Evolutionary conservation across 2,329 filamentous ascomycete genomes (phyloP).

Genomic region (Xylariales sp.): DNA sequence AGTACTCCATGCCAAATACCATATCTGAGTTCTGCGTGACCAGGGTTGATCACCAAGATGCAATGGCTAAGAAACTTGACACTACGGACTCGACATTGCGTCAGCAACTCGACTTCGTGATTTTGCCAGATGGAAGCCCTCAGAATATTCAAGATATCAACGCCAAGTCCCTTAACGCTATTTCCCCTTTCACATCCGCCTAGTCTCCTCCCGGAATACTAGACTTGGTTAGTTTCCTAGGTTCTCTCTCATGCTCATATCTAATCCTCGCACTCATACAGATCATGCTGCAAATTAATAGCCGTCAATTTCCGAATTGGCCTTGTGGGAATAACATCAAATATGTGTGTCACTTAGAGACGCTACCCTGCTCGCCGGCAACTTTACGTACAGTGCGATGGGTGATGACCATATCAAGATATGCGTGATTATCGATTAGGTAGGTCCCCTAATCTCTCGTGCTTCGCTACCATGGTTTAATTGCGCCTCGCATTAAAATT

Average conservation of each 20-base stretch:
- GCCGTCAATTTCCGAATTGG: neutral
- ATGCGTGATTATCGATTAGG: constrained; percentile 23
- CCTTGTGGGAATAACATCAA: neutral
- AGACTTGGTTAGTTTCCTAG: neutral
- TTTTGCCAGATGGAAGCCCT: constrained; percentile 8
- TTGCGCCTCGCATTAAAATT: constrained; percentile 26
- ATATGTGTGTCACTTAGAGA: neutral
- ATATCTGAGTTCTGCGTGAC: constrained; percentile 12
- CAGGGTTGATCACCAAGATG: neutral
- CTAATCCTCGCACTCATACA: neutral
- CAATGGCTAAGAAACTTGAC: neutral
- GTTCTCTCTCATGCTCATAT: neutral
- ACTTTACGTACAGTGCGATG: constrained; percentile 9
- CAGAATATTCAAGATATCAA: constrained; percentile 17
- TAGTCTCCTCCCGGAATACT: neutral
- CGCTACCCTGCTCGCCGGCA: neutral
- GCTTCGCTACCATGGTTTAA: constrained; percentile 12
- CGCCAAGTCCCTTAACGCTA: constrained; percentile 5
- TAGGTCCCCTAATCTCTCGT: constrained; percentile 8
- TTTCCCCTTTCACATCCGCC: neutral
- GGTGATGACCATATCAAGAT: neutral
- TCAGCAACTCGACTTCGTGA: constrained; percentile 19
- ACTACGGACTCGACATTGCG: constrained; percentile 9
- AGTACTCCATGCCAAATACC: neutral
- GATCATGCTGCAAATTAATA: neutral